phyloP scores from a whole-genome alignment of 2,329 filamentous ascomycete genomes.

The Epichloe brachyelytri region DNA sequence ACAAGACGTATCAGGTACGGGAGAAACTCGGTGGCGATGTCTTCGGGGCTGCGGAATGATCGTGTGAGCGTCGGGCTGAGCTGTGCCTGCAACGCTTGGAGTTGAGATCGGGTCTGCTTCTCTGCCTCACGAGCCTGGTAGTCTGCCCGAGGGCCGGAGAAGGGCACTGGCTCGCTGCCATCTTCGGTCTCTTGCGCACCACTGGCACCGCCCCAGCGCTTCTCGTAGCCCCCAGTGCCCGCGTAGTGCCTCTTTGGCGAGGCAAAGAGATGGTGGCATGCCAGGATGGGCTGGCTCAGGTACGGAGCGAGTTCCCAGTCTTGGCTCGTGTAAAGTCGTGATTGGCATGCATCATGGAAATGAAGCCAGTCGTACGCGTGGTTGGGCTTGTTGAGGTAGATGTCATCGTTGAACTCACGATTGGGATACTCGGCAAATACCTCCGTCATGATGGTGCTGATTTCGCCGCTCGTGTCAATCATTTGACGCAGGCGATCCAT shows the following conservation, averaged over 20 bases:
- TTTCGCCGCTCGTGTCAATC: conserved; percentile 66
- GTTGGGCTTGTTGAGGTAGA: conserved; percentile 76
- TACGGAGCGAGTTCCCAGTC: conserved; percentile 90
- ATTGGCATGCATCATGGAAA: conserved; percentile 78
- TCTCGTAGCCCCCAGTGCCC: conserved; percentile 28
- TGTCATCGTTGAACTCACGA: conserved; percentile 87
- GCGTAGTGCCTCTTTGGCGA: conserved; percentile 44
- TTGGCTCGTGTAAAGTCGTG: conserved; percentile 66
- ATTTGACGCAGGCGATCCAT: conserved; percentile 63
- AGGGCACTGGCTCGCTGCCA: conserved; percentile 49
- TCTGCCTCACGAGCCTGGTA: conserved; percentile 69
- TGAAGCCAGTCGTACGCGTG: conserved; percentile 87
- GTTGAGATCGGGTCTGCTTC: conserved; percentile 62
- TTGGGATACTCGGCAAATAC: conserved; percentile 78
- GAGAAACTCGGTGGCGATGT: conserved; percentile 68
- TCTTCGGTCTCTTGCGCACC: conserved; percentile 28
- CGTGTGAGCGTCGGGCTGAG: conserved; percentile 61
- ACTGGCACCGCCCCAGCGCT: conserved; percentile 24
- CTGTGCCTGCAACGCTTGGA: conserved; percentile 60
- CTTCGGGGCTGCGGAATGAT: conserved; percentile 65
- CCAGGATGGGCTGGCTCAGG: conserved; percentile 72
- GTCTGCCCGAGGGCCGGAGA: conserved; percentile 70
- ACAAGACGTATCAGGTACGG: conserved; percentile 77
- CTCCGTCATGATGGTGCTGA: conserved; percentile 66
- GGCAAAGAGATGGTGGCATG: conserved; percentile 85